A percentile compares a stretch with the other conserved stretches of the same genome.
These are phyloP conservation scores for Magnolia sinica DNA, from an alignment of 164 flowering plant genomes.

Conservation along the genomic window DNA sequence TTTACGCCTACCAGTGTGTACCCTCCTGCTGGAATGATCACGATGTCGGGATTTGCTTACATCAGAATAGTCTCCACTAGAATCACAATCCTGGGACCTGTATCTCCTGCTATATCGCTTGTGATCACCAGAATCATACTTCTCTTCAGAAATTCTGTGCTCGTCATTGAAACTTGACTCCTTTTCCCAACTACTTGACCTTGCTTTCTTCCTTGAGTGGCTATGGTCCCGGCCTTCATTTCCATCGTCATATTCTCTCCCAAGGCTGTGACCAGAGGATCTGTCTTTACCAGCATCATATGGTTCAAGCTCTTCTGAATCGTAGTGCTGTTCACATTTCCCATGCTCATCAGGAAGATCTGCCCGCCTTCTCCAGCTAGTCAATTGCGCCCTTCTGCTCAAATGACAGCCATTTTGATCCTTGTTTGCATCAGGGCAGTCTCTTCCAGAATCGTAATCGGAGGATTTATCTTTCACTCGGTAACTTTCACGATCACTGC, in stretches of 20 bases:
- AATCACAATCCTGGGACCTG: too few species aligned
- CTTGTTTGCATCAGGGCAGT: too few species aligned
- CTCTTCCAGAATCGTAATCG: too few species aligned
- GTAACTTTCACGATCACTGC: too few species aligned
- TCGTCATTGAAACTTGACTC: constrained; percentile 1
- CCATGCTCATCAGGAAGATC: constrained; percentile 8
- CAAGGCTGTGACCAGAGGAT: background rate
- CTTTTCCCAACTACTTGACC: constrained; percentile 6
- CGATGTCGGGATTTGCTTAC: constrained; percentile 5
- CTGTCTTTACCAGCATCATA: background rate
- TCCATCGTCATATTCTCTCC: background rate
- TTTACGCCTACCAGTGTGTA: constrained; percentile 1
- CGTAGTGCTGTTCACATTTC: constrained; percentile 6
- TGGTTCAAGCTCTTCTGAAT: background rate
- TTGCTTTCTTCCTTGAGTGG: background rate
- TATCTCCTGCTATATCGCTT: constrained; percentile 1
- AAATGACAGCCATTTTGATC: background rate
- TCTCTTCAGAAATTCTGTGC: constrained; percentile 6
- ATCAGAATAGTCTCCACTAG: background rate
- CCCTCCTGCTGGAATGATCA: background rate
- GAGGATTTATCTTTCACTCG: too few species aligned
- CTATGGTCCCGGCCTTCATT: constrained; percentile 3
- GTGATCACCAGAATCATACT: constrained; percentile 2
- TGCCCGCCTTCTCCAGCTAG: background rate
- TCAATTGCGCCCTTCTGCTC: constrained; percentile 7